Base-by-base conservation (phyloP, 495 filamentous ascomycete genomes). In the Aspergillus sclerotioniger region DNA sequence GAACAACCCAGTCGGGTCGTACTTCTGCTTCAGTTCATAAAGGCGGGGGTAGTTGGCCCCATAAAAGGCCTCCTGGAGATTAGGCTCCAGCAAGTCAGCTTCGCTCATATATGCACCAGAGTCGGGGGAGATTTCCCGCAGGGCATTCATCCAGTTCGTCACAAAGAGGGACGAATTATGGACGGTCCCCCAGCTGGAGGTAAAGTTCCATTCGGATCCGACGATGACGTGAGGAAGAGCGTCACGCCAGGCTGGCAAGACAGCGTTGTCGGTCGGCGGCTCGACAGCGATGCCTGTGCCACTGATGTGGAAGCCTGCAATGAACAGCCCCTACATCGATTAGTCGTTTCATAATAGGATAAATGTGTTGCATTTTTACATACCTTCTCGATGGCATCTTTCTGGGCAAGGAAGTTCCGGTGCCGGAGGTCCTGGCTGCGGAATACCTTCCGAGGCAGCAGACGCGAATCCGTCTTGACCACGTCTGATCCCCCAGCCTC, bases 21-120 rank as follows among this genome's bases (percentile, higher is more conserved):
- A 80, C 51, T 73, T 69, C 60, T 77, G 68, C 76, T 86, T 86
- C 49, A 86, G 59, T 33, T 62, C 52, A 9, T 78, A 70, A 52
- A 87, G 66, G 8, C 74, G 67, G 1, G 61, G 65, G 62, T 88
- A 88, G 47, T 84, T 73, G 25, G 39, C 51, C 0, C 84, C 87
- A 41, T 80, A 90, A 67, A 86, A 90, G 0, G 82, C 79, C 58
- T 79, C 69, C 47, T 85, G 81, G 67, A 82, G 88, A 47, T 85
- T 67, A 0, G 85, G 85, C 66, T 89, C 85, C 41, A 81, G 73
- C 8, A 83, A 68, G 62, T 88, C 82, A n/a, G 62, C 65, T 61
- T 76, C 73, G 39, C 68, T 69, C 71, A 76, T 76, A 54, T 74
- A 74, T 0, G 69, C 70, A 17, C 70, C 71, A 0, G 71, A 59